Evolutionary conservation across 2,329 filamentous ascomycete genomes (phyloP).

Genomic region (Pseudogymnoascus sp.): DNA sequence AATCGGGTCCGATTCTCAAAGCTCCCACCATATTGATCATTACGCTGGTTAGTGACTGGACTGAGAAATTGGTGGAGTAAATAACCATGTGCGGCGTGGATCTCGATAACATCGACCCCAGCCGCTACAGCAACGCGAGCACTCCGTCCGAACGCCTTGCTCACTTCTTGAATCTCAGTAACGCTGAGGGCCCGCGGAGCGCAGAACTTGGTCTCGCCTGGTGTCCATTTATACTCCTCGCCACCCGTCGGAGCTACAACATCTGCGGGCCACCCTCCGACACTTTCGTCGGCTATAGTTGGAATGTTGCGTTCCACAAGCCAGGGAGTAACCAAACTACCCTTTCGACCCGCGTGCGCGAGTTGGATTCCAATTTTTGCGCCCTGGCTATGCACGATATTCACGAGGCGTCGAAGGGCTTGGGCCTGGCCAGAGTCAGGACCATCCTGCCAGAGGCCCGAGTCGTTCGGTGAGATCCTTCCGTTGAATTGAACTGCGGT

Average conservation of each 20-base stretch:
- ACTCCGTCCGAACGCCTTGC: constrained; percentile 51
- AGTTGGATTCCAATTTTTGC: constrained; percentile 74
- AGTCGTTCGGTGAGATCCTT: constrained; percentile 73
- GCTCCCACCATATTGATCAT: constrained; percentile 56
- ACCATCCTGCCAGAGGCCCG: constrained; percentile 70
- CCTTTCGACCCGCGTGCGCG: constrained; percentile 69
- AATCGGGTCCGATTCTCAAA: constrained; percentile 66
- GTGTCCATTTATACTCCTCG: constrained; percentile 31
- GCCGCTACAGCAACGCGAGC: constrained; percentile 54
- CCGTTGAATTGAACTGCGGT: constrained; percentile 67
- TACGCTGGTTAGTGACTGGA: constrained; percentile 59
- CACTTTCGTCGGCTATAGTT: too few relatives aligned
- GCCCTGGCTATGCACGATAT: constrained; percentile 71
- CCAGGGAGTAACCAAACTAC: constrained; percentile 55
- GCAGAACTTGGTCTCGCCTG: too few relatives aligned
- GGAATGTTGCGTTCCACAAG: too few relatives aligned
- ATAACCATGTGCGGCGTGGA: constrained; percentile 75
- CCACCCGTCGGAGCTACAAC: constrained; percentile 51
- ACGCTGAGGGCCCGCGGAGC: constrained; percentile 59
- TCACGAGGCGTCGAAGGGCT: constrained; percentile 59
- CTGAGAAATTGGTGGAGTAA: constrained; percentile 62
- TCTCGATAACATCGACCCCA: constrained; percentile 66
- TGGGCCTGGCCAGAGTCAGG: constrained; percentile 53
- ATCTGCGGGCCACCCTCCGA: constrained; percentile 48
- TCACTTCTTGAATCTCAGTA: constrained; percentile 57